Evolutionary conservation across 345 rosid species (phyloP), one percentile per base, ranked within the genome.

Genomic region (Sisymbrium altissimum): DNA sequence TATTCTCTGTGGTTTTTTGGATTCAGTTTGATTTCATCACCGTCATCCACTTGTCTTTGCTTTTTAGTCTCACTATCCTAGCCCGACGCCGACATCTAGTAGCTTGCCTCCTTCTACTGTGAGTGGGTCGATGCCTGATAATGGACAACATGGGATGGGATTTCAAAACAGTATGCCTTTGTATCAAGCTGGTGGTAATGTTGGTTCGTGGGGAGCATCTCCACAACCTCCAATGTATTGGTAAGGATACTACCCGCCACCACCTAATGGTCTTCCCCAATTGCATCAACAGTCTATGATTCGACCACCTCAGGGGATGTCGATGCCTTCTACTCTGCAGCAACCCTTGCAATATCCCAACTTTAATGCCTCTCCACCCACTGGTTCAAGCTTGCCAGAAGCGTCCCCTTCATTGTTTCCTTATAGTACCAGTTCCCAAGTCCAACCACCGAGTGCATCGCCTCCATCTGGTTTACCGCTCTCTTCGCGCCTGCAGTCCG

Each of bases 151-250:
- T 35, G 87, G 85, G 27, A 74, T 88, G 30, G 88, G 84, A 74
- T 90, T 84, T 74, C 98, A 90, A 77, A 83, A 84, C 11, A 75
- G 79, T 4, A 78, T 88, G 70, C 98, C 96, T 70, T 70, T 86
- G 76, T 91, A 91, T 85, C 98, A 89, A 53, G 92, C 97, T 36
- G 96, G 92, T 57, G 97, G 92, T 59, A 88, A 64, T 66, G 58
- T 89, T 76, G 92, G 86, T 59, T 64, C 94, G 11, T 93, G 94
- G 97, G 94, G 94, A 39, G 83, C 88, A 54, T 63, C 96, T 50
- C 94, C 91, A 75, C 95, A 66, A 80, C 71, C 79, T 84, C 96
- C 94, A 18, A 84, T 91, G 87, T 93, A 89, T 81, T 91, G 97
- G 97, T 96, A 80, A 78, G 92, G 96, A 41, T 93, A 84, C 79